Evolutionary conservation across 352 stramenopile genomes (phyloP).

Genomic region (Phytophthora ramorum): DNA sequence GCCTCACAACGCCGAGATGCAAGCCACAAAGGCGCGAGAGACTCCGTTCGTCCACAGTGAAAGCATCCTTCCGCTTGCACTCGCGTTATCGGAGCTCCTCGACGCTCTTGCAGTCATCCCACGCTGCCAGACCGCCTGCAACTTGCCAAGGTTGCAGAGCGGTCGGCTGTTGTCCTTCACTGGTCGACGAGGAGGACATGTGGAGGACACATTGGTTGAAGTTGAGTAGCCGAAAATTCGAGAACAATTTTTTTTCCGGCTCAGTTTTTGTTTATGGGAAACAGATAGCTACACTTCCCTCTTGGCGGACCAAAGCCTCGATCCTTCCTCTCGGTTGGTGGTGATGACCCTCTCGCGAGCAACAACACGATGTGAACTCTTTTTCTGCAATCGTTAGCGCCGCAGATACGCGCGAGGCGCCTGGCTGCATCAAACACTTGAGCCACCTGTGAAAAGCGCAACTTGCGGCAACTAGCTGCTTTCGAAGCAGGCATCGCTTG

Average conservation of each 20-base stretch:
- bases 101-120: neutral
- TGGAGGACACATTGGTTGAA: slow-evolving; percentile 4
- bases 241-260: neutral
- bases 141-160: too few species aligned
- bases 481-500: neutral
- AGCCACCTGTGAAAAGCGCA: slow-evolving; percentile 7
- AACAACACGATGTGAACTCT: neutral
- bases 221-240: neutral
- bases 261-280: neutral
- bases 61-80: neutral
- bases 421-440: slow-evolving; percentile 26
- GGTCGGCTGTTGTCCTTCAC: too few species aligned
- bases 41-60: neutral
- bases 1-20: neutral
- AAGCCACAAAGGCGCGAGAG: neutral
- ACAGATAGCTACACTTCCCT: neutral
- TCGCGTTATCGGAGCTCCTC: slow-evolving; percentile 3
- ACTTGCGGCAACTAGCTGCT: neutral
- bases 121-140: too few species aligned
- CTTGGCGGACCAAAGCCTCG: too few species aligned
- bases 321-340: neutral
- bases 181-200: neutral
- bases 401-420: slow-evolving; percentile 1
- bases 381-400: slow-evolving; percentile 8
- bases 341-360: neutral